phyloP scores from a whole-genome alignment of 2,329 filamentous ascomycete genomes.

The Aspergillus versicolor region DNA sequence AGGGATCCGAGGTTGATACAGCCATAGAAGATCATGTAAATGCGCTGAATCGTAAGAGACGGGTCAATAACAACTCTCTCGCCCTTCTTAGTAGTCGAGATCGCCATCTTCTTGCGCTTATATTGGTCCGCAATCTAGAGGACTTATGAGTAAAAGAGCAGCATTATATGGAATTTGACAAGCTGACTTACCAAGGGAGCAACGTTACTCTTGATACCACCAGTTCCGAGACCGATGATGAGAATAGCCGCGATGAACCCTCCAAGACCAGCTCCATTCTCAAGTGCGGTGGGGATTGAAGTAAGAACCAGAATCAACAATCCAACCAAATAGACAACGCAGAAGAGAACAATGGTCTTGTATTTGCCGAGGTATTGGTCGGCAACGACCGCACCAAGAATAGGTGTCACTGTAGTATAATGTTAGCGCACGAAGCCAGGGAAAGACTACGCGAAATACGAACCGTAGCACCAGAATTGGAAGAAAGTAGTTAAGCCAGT shows the following conservation, averaged over 20 bases:
- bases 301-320: conserved; percentile 56
- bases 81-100: conserved; percentile 44
- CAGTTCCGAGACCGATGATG: conserved; percentile 65
- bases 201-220: conserved; percentile 69
- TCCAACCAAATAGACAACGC: conserved; percentile 58
- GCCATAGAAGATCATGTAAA: conserved; percentile 74
- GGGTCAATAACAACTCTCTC: conserved; percentile 66
- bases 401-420: conserved; percentile 48
- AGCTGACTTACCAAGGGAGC: conserved; percentile 42
- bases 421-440: conserved; percentile 2
- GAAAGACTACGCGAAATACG: conserved; percentile 4
- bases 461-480: conserved; percentile 55
- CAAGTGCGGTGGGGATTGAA: conserved; percentile 53
- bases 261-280: conserved; percentile 51
- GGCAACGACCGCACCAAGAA: conserved; percentile 58
- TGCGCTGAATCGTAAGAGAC: conserved; percentile 63
- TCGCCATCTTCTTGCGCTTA: conserved; percentile 54
- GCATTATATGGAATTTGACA: not conserved
- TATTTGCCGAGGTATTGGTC: conserved; percentile 63
- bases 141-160: not conserved
- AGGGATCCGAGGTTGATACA: conserved; percentile 74
- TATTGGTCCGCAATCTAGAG: conserved; percentile 65
- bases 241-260: conserved; percentile 59
- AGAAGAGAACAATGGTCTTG: conserved; percentile 59
- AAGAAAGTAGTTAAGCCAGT: conserved; percentile 55